These are phyloP conservation scores for Harringtonia lauricola DNA, from an alignment of 2,329 filamentous ascomycete species.

Conservation along the genomic window DNA sequence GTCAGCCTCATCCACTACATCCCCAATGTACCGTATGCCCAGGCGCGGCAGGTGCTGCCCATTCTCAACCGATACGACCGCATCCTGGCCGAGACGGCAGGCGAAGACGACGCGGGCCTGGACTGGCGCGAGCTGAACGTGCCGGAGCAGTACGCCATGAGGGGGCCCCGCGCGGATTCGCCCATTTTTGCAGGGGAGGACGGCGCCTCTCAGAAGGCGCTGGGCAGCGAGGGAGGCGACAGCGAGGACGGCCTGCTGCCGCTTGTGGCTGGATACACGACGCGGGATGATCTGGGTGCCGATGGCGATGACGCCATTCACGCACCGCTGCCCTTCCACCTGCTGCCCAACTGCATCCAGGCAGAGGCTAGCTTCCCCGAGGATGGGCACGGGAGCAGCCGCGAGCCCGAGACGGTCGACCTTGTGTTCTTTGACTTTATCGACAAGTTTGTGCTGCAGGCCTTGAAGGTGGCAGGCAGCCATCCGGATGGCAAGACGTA, in stretches of 20 bases:
- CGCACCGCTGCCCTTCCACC: constrained; percentile 59
- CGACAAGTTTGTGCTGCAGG: constrained; percentile 67
- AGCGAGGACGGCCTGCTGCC: constrained; percentile 19
- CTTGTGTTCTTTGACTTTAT: constrained; percentile 89
- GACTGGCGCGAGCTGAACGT: constrained; percentile 36
- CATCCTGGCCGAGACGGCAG: constrained; percentile 27
- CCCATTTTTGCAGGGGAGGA: constrained; percentile 1
- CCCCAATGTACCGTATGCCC: constrained; percentile 67
- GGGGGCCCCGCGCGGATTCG: background rate
- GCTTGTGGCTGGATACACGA: constrained; percentile 69
- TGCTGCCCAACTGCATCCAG: constrained; percentile 76
- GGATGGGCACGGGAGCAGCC: background rate
- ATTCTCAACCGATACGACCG: constrained; percentile 44
- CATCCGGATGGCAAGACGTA: constrained; percentile 39
- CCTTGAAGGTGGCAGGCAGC: constrained; percentile 36
- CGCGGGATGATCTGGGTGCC: constrained; percentile 66
- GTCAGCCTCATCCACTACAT: constrained; percentile 66
- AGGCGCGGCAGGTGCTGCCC: constrained; percentile 57
- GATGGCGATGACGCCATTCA: constrained; percentile 92
- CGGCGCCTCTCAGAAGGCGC: constrained; percentile 18
- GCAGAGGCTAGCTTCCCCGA: constrained; percentile 51
- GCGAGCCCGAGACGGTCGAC: constrained; percentile 60
- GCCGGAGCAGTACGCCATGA: constrained; percentile 30
- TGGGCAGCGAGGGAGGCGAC: constrained; percentile 14
- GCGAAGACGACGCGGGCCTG: constrained; percentile 10